Percentiles rank a stretch among this genome's conserved stretches.
phyloP scores from a whole-genome alignment of 2,329 filamentous ascomycete genomes.

The Ilyonectria destructans region DNA sequence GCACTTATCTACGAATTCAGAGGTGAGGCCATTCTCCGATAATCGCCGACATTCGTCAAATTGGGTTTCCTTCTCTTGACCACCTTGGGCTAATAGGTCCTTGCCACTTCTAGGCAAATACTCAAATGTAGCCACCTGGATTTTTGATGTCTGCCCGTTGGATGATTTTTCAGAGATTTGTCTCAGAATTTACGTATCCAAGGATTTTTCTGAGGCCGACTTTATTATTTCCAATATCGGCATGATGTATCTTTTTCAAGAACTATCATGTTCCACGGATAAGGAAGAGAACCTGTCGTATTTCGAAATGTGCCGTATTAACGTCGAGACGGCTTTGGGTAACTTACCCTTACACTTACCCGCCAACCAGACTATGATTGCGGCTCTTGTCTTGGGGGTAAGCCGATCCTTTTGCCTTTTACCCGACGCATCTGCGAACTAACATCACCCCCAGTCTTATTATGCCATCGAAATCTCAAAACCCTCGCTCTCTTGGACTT shows the following conservation, averaged over 20 bases:
- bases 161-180: slow-evolving; percentile 52
- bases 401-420: not conserved
- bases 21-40: slow-evolving; percentile 30
- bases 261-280: slow-evolving; percentile 39
- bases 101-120: slow-evolving; percentile 30
- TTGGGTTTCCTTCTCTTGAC: too few species aligned
- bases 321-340: slow-evolving; percentile 52
- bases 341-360: slow-evolving; percentile 54
- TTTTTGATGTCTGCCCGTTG: slow-evolving; percentile 50
- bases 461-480: slow-evolving; percentile 54
- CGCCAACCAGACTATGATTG: slow-evolving; percentile 48
- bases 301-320: slow-evolving; percentile 46
- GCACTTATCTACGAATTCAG: slow-evolving; percentile 40
- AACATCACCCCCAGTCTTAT: slow-evolving; percentile 43
- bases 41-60: not conserved
- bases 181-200: slow-evolving; percentile 53
- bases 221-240: slow-evolving; percentile 55
- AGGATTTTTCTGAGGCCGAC: slow-evolving; percentile 51
- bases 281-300: slow-evolving; percentile 47
- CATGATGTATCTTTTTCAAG: slow-evolving; percentile 52
- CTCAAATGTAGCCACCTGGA: slow-evolving; percentile 48
- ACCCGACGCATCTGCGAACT: not conserved
- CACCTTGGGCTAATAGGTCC: not conserved
- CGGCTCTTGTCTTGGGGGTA: slow-evolving; percentile 47
- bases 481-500: slow-evolving; percentile 51